Percentiles rank a stretch among this genome's conserved stretches.
Conservation (phyloP, 2,329 filamentous ascomycete species). For the Stagonosporopsis cucurbitacearum region DNA sequence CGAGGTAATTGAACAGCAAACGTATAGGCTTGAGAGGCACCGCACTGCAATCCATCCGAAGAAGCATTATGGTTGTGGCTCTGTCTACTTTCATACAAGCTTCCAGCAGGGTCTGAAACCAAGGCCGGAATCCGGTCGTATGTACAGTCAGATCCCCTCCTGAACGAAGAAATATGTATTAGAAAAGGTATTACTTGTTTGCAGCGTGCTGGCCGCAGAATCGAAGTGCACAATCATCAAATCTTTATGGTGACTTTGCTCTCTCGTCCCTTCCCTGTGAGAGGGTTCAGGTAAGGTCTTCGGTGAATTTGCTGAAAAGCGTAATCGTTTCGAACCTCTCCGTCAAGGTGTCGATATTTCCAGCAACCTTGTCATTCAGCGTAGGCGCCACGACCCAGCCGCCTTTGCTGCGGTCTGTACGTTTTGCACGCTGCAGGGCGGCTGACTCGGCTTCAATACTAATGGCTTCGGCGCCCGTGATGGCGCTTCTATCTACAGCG, state of each 20-base stretch:
- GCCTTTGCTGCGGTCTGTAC: conserved; percentile 3
- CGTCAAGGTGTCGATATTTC: conserved; percentile 9
- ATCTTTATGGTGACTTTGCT: background rate
- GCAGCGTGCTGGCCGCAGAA: conserved; percentile 10
- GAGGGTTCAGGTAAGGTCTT: conserved; percentile 12
- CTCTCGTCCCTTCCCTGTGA: background rate
- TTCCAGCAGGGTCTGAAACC: background rate
- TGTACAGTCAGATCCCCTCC: background rate
- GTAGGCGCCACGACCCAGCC: conserved; percentile 18
- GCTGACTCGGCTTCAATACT: conserved; percentile 1
- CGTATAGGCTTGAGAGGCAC: background rate
- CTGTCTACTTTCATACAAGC: background rate
- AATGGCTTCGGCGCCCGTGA: conserved; percentile 15
- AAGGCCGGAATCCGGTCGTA: background rate
- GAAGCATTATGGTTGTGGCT: background rate
- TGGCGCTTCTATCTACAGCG: conserved; percentile 17
- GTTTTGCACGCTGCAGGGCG: conserved; percentile 3
- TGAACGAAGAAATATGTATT: background rate
- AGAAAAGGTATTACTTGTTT: conserved; percentile 8
- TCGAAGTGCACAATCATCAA: background rate
- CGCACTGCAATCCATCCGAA: background rate
- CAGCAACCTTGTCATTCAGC: conserved; percentile 5
- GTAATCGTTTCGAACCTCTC: conserved; percentile 21
- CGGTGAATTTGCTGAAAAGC: conserved; percentile 23
- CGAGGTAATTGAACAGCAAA: background rate